Conservation (phyloP, 1,284 basidiomycete species). For the Marasmius tenuissimus region DNA sequence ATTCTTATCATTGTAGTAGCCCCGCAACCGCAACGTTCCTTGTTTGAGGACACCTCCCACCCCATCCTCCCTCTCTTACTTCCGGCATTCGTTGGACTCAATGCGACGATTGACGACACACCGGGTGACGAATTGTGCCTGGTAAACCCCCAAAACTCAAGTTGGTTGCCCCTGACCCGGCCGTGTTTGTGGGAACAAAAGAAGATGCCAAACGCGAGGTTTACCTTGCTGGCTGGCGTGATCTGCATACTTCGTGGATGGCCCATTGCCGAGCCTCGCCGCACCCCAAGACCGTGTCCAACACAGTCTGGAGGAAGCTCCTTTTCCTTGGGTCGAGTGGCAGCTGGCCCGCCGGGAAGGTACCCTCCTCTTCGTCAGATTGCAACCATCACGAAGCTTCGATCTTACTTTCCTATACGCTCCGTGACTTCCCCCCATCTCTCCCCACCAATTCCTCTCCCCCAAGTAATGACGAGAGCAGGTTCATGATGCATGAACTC, state of each 20-base stretch:
- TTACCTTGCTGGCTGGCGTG: not conserved
- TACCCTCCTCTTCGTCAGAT: too few relatives aligned
- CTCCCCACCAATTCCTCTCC: too few relatives aligned
- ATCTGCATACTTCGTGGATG: not conserved
- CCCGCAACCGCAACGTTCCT: not conserved
- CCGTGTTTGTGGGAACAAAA: not conserved
- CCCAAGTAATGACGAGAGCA: not conserved
- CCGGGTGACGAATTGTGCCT: too few relatives aligned
- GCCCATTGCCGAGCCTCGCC: not conserved
- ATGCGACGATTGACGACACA: not conserved
- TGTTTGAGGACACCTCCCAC: not conserved
- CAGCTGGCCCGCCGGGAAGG: too few relatives aligned
- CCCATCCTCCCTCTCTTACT: not conserved
- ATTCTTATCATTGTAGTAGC: not conserved
- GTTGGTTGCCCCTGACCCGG: not conserved
- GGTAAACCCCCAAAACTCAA: not conserved
- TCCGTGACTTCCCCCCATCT: too few relatives aligned
- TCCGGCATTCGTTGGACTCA: not conserved
- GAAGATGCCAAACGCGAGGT: not conserved
- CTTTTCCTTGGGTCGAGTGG: too few relatives aligned
- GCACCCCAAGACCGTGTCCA: too few relatives aligned
- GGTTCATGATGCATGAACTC: not conserved
- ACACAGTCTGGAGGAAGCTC: too few relatives aligned
- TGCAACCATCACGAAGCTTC: too few relatives aligned
- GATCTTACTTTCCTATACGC: not conserved